Conservation (phyloP, 23 red algal species). For the Rhodosorus marinus region DNA sequence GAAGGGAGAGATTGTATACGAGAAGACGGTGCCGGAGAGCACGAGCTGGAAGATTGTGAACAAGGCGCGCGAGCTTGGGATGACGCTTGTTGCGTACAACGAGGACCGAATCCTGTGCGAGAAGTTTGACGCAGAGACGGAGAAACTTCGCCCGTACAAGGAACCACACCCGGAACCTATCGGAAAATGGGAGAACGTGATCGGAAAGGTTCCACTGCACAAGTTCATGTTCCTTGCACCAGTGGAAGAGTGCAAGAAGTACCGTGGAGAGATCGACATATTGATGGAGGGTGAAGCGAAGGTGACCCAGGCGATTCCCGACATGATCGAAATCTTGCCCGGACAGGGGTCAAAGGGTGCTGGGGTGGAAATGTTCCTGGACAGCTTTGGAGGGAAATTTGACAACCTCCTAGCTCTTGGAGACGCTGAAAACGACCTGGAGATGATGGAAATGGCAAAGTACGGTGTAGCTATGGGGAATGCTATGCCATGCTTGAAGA, state of each 20-base stretch:
- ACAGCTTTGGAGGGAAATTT: slow-evolving; percentile 30
- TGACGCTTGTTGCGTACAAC: slow-evolving; percentile 60
- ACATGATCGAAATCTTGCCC: slow-evolving; percentile 87
- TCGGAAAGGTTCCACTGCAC: slow-evolving; percentile 16
- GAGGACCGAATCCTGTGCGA: slow-evolving; percentile 75
- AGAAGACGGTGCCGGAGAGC: slow-evolving; percentile 16
- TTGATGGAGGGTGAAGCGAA: too few relatives aligned
- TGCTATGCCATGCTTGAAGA: slow-evolving; percentile 44
- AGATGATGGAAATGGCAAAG: slow-evolving; percentile 51
- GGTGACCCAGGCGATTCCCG: slow-evolving; percentile 55
- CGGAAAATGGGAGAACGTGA: slow-evolving; percentile 22
- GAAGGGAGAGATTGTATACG: slow-evolving; percentile 47
- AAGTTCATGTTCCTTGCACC: slow-evolving; percentile 82
- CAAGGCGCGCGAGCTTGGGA: slow-evolving; percentile 14
- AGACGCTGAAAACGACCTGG: slow-evolving; percentile 86
- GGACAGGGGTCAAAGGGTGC: slow-evolving; percentile 52
- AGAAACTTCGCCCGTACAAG: slow-evolving; percentile 35
- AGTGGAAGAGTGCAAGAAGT: slow-evolving; percentile 23
- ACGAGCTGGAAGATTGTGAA: slow-evolving; percentile 14
- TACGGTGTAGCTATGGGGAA: slow-evolving; percentile 55
- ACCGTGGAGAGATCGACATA: too few relatives aligned
- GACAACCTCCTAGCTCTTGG: slow-evolving; percentile 60
- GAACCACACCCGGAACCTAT: slow-evolving; percentile 38
- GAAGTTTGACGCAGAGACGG: slow-evolving; percentile 25
- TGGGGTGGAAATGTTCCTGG: slow-evolving; percentile 35